phyloP scores from a whole-genome alignment of 768 basidiomycete genomes.

The Suillus luteus region DNA sequence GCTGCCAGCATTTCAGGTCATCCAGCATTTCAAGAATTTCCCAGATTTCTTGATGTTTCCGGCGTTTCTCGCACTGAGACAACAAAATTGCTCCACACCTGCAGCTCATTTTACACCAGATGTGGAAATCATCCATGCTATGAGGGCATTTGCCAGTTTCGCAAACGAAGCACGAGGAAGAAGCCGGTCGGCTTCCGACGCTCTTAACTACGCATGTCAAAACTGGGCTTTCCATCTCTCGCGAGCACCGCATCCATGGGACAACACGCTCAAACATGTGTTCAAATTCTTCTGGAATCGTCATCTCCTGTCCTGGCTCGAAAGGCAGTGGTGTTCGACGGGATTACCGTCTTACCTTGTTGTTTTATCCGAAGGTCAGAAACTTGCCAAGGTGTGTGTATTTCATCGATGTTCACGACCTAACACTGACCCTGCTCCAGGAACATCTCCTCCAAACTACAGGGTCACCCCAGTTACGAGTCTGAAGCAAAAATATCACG shows the following conservation, averaged over 20 bases:
- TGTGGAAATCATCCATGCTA: neutral
- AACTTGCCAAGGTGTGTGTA: neutral
- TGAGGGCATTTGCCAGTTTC: neutral
- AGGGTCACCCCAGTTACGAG: neutral
- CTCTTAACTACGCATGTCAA: constrained; percentile 5
- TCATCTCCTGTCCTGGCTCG: neutral
- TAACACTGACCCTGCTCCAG: neutral
- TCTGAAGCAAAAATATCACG: neutral
- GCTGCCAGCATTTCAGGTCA: neutral
- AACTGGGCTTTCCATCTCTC: neutral
- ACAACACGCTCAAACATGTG: neutral
- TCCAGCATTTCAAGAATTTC: neutral
- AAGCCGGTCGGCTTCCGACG: neutral
- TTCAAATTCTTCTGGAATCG: neutral
- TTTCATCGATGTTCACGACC: neutral
- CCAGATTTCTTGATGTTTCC: constrained; percentile 5
- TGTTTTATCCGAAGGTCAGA: neutral
- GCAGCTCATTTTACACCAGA: neutral
- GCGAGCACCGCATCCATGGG: neutral
- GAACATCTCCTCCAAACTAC: neutral
- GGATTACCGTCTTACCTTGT: neutral
- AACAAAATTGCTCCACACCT: neutral
- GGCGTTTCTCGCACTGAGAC: neutral
- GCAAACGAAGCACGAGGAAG: neutral
- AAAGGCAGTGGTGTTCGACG: constrained; percentile 2